Base-by-base conservation (phyloP, 345 rosid species). In the Gossypium mustelinum region DNA sequence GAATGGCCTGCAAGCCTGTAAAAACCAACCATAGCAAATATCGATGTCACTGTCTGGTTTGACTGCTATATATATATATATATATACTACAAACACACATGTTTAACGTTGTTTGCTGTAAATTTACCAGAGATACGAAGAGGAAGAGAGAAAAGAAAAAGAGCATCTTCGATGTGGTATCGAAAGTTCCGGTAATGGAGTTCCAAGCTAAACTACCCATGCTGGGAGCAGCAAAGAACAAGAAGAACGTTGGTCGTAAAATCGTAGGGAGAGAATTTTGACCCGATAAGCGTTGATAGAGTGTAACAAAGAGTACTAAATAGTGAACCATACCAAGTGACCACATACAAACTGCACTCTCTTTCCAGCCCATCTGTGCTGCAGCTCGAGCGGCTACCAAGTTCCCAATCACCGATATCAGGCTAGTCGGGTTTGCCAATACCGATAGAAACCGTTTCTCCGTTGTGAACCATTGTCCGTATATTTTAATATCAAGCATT, bases 391-490 rank as follows among this genome's bases (percentile, higher is more conserved):
- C 85, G 3, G 87, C 92, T 39, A 80, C 85, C 11, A 90, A 73
- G 87, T 93, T 89, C 11, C 80, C 98, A 9, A 90, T 72, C 63
- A 88, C 90, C 0, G 93, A 86, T 6, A 90, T 70, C 74, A 88
- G 93, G 76, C 90, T 85, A 1, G 90, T 85, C 0, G 94, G 92
- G 55, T 90, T 93, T 1, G 94, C 93, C 52, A 84, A 77, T 10
- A 78, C 63, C 0, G 89, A 89, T 11, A 89, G 60, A 57, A 89
- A 87, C 74, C 81, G 78, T 81, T 83, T 89, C 81, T 87, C 86
- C 1, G 90, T 87, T 6, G 94, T 88, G 78, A 90, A 83, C 94
- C 98, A 89, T 77, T 88, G 96, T 17, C 97, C 96, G 22, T 90
- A 90, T 56, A 92, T 84, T 68, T 90, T 90, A 13, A 86, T 51